A percentile compares a stretch with the other conserved stretches of the same genome.
Conservation (phyloP, 2,329 filamentous ascomycete species). For the Fusarium abutilonis region DNA sequence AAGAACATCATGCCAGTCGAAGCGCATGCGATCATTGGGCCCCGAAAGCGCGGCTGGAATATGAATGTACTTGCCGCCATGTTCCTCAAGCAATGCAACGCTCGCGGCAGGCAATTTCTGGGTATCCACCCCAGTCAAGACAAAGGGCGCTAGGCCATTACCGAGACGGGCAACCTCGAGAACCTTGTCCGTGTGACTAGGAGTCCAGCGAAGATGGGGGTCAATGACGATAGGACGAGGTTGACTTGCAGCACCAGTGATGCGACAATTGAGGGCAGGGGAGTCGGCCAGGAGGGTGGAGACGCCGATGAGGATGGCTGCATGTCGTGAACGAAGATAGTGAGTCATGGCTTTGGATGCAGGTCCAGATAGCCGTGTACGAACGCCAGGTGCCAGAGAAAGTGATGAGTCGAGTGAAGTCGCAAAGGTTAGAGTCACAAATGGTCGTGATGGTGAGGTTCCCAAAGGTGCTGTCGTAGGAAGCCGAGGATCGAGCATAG, state of each 20-base stretch:
- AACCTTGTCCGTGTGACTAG: slow-evolving; percentile 69
- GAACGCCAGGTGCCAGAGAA: slow-evolving; percentile 79
- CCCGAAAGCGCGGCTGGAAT: slow-evolving; percentile 50
- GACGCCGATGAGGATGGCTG: slow-evolving; percentile 85
- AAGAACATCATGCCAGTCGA: slow-evolving; percentile 74
- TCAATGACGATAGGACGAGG: slow-evolving; percentile 87
- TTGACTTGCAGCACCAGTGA: slow-evolving; percentile 70
- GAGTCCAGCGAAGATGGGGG: slow-evolving; percentile 77
- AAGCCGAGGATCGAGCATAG: slow-evolving; percentile 49
- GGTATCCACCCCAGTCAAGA: slow-evolving; percentile 65
- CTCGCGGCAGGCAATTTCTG: slow-evolving; percentile 58
- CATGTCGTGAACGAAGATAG: slow-evolving; percentile 82
- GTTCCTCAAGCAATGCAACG: slow-evolving; percentile 54
- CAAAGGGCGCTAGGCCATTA: slow-evolving; percentile 76
- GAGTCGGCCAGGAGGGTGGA: slow-evolving; percentile 87
- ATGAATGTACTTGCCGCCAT: slow-evolving; percentile 64
- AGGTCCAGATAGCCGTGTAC: slow-evolving; percentile 83
- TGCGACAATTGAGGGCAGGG: slow-evolving; percentile 84
- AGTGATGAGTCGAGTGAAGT: slow-evolving; percentile 87
- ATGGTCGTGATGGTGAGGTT: slow-evolving; percentile 48
- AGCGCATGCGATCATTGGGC: slow-evolving; percentile 54
- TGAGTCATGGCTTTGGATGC: slow-evolving; percentile 93
- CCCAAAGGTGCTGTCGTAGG: slow-evolving; percentile 34
- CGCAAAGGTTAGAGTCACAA: slow-evolving; percentile 88
- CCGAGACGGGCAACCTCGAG: slow-evolving; percentile 71